phyloP scores from a whole-genome alignment of 495 filamentous ascomycete species.

The Penicillium fimorum region DNA sequence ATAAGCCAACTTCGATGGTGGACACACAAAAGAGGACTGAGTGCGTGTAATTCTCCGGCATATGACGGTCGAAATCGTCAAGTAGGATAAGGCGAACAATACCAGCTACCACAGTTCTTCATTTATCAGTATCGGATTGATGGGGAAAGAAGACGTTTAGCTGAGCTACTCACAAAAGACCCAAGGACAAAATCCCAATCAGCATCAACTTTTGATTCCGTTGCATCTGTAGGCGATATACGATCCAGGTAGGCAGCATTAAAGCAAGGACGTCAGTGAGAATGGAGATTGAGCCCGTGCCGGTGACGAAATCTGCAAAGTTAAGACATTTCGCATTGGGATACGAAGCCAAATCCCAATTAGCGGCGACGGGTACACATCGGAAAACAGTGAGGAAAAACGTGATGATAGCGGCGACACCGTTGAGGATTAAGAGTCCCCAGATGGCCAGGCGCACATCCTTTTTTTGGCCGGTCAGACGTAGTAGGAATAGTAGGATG shows the following conservation, averaged over 20 bases:
- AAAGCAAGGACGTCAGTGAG: constrained; percentile 45
- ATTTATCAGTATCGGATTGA: not conserved
- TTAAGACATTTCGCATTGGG: constrained; percentile 18
- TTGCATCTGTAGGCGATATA: constrained; percentile 42
- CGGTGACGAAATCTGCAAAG: constrained; percentile 26
- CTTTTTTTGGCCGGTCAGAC: constrained; percentile 34
- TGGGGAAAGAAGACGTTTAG: too few relatives aligned
- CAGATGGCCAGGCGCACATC: constrained; percentile 40
- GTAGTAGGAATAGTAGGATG: constrained; percentile 47
- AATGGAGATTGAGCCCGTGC: constrained; percentile 35
- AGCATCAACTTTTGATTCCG: constrained; percentile 38
- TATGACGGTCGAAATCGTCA: constrained; percentile 16
- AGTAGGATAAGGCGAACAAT: constrained; percentile 19
- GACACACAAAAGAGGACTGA: constrained; percentile 48
- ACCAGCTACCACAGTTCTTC: constrained; percentile 46
- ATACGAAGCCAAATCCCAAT: constrained; percentile 27
- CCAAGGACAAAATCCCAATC: constrained; percentile 37
- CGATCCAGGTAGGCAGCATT: constrained; percentile 42
- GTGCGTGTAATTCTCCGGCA: constrained; percentile 19
- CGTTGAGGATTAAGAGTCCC: constrained; percentile 41
- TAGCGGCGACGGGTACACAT: constrained; percentile 42
- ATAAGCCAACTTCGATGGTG: constrained; percentile 50
- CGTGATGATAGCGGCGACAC: constrained; percentile 47
- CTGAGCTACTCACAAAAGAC: constrained; percentile 28
- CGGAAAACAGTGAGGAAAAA: constrained; percentile 55